Conservation (phyloP, 108 stramenopile species). For the Cyclotella atomus region DNA sequence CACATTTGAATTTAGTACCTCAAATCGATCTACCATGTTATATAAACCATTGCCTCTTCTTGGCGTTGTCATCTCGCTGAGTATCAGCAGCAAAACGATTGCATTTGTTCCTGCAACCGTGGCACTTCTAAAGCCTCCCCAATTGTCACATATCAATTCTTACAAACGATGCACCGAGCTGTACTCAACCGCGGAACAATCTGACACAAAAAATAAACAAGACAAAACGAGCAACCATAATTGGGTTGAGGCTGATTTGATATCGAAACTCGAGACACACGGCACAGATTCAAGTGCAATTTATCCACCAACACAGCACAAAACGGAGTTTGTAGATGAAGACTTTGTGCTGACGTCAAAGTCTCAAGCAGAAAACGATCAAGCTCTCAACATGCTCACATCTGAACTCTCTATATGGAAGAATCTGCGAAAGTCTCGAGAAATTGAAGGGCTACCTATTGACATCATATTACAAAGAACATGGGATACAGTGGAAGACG, state of each 20-base stretch:
- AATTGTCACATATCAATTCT: too few relatives aligned
- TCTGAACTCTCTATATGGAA: conserved; percentile 37
- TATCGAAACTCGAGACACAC: neutral
- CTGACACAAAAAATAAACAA: neutral
- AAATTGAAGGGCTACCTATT: conserved; percentile 19
- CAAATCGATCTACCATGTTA: too few relatives aligned
- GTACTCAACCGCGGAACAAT: neutral
- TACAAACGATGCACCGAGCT: too few relatives aligned
- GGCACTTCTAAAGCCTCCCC: too few relatives aligned
- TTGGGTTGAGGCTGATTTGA: neutral
- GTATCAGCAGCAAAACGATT: too few relatives aligned
- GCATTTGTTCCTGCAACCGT: too few relatives aligned
- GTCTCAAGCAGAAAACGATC: conserved; percentile 17
- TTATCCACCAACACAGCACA: neutral
- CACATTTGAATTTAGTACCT: too few relatives aligned
- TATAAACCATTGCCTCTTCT: too few relatives aligned
- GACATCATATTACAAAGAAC: conserved; percentile 42
- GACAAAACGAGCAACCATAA: neutral
- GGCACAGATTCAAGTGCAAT: neutral
- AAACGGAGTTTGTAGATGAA: neutral
- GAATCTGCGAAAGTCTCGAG: conserved; percentile 17
- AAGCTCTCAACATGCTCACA: conserved; percentile 23
- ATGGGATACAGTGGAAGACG: conserved; percentile 63
- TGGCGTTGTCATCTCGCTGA: too few relatives aligned
- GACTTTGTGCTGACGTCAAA: conserved; percentile 26